A percentile compares a stretch with the other conserved stretches of the same genome.
phyloP scores from a whole-genome alignment of 2,329 filamentous ascomycete species.

The Tothia fuscella region DNA sequence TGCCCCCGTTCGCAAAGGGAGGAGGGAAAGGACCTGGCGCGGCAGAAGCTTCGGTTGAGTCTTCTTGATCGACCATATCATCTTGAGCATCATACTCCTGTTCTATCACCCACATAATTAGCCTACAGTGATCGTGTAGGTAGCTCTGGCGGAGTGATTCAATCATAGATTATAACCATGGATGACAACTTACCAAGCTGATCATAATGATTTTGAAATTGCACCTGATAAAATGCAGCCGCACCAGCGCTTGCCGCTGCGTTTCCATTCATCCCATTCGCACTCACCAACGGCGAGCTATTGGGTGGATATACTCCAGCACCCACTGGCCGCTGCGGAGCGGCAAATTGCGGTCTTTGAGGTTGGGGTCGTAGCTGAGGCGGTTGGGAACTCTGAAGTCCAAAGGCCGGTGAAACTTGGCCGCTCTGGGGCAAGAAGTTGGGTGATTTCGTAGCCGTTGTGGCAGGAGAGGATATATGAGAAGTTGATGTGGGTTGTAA shows the following conservation, averaged over 20 bases:
- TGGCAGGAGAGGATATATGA: constrained; percentile 56
- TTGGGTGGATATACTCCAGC: constrained; percentile 6
- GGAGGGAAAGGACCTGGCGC: constrained; percentile 39
- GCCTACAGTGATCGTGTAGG: constrained; percentile 47
- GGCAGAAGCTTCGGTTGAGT: constrained; percentile 51
- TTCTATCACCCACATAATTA: constrained; percentile 62
- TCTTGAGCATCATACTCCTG: constrained; percentile 91
- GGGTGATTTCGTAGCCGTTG: constrained; percentile 45
- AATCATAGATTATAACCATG: constrained; percentile 15
- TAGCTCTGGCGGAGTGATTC: no score
- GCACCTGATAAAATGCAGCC: constrained; percentile 61
- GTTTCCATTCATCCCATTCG: background rate
- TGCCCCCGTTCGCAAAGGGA: constrained; percentile 28
- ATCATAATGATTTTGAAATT: constrained; percentile 89
- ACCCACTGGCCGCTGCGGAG: constrained; percentile 3
- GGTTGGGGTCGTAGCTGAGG: constrained; percentile 21
- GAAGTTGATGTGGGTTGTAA: constrained; percentile 74
- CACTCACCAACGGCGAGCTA: constrained; percentile 5
- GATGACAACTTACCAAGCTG: constrained; percentile 76
- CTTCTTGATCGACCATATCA: constrained; percentile 77
- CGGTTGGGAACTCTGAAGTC: constrained; percentile 41
- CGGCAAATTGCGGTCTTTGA: constrained; percentile 8
- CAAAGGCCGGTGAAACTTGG: constrained; percentile 49
- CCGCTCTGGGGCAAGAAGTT: constrained; percentile 48
- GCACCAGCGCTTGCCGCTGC: background rate